A percentile compares a stretch with the other conserved stretches of the same genome.
These are phyloP conservation scores for Candida rishiriensis DNA, from an alignment of 805 yeast genomes.

Conservation along the genomic window DNA sequence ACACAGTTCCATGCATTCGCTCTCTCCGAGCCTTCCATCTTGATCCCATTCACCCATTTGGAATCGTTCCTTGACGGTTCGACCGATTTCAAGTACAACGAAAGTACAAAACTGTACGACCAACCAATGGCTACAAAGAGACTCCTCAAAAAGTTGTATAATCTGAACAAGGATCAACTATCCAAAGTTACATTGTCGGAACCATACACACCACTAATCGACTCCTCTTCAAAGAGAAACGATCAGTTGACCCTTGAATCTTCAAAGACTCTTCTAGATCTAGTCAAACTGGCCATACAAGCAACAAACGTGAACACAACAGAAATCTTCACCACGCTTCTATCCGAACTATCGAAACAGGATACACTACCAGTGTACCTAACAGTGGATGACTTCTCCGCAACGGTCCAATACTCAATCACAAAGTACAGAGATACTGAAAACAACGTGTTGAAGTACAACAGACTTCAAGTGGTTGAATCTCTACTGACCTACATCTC, in stretches of 20 bases:
- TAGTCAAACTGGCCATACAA: slow-evolving; percentile 27
- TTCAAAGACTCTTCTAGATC: slow-evolving; percentile 38
- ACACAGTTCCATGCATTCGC: slow-evolving; percentile 63
- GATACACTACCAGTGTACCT: slow-evolving; percentile 52
- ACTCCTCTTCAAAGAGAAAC: slow-evolving; percentile 15
- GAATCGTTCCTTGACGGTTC: slow-evolving; percentile 65
- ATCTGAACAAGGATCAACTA: slow-evolving; percentile 40
- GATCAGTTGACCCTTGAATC: slow-evolving; percentile 7
- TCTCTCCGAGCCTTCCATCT: slow-evolving; percentile 35
- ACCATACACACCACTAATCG: slow-evolving; percentile 16
- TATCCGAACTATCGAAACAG: slow-evolving; percentile 54
- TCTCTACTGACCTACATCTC: slow-evolving; percentile 48
- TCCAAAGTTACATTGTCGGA: slow-evolving; percentile 24
- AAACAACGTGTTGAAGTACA: slow-evolving; percentile 52
- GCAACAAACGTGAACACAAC: slow-evolving; percentile 30
- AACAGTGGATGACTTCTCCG: slow-evolving; percentile 72
- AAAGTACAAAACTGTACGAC: slow-evolving; percentile 44
- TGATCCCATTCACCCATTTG: slow-evolving; percentile 64
- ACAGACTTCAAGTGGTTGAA: slow-evolving; percentile 60
- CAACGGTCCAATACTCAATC: slow-evolving; percentile 47
- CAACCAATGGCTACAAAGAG: slow-evolving; percentile 76
- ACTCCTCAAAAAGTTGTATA: slow-evolving; percentile 48
- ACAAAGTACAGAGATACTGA: slow-evolving; percentile 59
- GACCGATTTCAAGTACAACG: slow-evolving; percentile 58
- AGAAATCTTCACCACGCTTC: slow-evolving; percentile 46